These are phyloP conservation scores for Rhizophora mangle DNA, from an alignment of 345 rosid genomes.

Conservation along the genomic window DNA sequence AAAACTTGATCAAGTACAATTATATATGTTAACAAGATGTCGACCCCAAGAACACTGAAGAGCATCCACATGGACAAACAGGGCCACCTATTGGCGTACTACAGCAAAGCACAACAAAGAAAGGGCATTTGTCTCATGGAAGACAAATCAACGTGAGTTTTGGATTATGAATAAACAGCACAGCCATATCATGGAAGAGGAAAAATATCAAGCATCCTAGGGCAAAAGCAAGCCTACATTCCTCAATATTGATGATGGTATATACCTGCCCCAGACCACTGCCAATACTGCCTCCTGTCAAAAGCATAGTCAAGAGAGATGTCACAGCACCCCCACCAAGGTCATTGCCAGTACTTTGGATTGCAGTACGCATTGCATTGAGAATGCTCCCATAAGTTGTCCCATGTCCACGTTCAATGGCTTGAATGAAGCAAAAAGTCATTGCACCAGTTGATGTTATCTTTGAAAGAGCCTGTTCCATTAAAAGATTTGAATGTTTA, in stretches of 20 bases:
- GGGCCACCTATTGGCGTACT: too few species aligned
- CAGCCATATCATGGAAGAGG: too few species aligned
- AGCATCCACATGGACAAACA: too few species aligned
- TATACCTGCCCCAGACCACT: slow-evolving; percentile 69
- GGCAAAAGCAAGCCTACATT: too few species aligned
- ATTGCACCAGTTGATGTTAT: slow-evolving; percentile 84
- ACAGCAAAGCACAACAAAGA: too few species aligned
- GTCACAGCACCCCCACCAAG: slow-evolving; percentile 60
- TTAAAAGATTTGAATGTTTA: neutral
- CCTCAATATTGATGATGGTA: neutral
- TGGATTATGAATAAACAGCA: too few species aligned
- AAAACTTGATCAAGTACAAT: too few species aligned
- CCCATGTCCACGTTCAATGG: slow-evolving; percentile 64
- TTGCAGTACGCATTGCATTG: slow-evolving; percentile 62
- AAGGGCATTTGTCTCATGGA: too few species aligned
- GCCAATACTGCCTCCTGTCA: slow-evolving; percentile 57
- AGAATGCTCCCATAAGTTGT: slow-evolving; percentile 72
- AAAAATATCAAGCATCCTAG: too few species aligned
- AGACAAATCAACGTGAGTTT: too few species aligned
- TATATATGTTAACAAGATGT: too few species aligned
- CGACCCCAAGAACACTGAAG: too few species aligned
- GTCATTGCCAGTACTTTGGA: slow-evolving; percentile 46
- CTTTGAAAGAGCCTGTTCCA: slow-evolving; percentile 66
- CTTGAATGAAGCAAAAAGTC: slow-evolving; percentile 90
- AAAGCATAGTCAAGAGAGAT: slow-evolving; percentile 66